Evolutionary conservation across 805 yeast genomes (phyloP).

Genomic region (Priceomyces melissophilus): DNA sequence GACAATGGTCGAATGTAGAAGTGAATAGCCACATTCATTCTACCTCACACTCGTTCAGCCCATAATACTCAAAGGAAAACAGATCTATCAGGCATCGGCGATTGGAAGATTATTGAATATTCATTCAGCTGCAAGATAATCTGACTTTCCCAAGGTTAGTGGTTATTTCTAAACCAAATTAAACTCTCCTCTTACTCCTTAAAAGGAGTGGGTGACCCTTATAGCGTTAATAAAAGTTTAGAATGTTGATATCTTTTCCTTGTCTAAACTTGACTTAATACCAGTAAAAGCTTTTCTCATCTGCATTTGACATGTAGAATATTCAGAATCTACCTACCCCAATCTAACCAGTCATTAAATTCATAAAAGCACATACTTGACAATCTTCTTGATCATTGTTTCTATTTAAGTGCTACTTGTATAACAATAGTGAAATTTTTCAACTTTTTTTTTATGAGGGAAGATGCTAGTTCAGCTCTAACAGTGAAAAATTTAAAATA

Average conservation of each 20-base stretch:
- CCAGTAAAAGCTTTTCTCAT: slow-evolving; percentile 1
- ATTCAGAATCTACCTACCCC: slow-evolving; percentile 3
- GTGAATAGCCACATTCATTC: slow-evolving; percentile 42
- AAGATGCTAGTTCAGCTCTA: too few relatives aligned
- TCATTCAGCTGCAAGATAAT: slow-evolving; percentile 37
- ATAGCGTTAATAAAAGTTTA: not conserved
- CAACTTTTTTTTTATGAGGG: too few relatives aligned
- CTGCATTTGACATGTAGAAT: slow-evolving; percentile 2
- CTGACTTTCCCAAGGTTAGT: slow-evolving; percentile 37
- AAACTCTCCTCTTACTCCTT: not conserved
- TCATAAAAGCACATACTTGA: slow-evolving; percentile 4
- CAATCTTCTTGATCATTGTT: slow-evolving; percentile 4
- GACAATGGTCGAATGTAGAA: slow-evolving; percentile 20
- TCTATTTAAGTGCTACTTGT: not conserved
- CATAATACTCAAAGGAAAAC: slow-evolving; percentile 38
- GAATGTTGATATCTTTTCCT: not conserved
- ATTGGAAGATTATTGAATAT: slow-evolving; percentile 22
- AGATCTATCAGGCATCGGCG: slow-evolving; percentile 44
- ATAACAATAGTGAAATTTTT: too few relatives aligned
- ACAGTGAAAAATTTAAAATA: too few relatives aligned
- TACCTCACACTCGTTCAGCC: slow-evolving; percentile 19
- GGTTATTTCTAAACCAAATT: not conserved
- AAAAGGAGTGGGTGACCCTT: too few relatives aligned
- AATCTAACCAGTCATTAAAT: not conserved
- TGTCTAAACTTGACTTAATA: not conserved